Conservation (phyloP, 2,329 filamentous ascomycete genomes). For the Camillea tinctor region DNA sequence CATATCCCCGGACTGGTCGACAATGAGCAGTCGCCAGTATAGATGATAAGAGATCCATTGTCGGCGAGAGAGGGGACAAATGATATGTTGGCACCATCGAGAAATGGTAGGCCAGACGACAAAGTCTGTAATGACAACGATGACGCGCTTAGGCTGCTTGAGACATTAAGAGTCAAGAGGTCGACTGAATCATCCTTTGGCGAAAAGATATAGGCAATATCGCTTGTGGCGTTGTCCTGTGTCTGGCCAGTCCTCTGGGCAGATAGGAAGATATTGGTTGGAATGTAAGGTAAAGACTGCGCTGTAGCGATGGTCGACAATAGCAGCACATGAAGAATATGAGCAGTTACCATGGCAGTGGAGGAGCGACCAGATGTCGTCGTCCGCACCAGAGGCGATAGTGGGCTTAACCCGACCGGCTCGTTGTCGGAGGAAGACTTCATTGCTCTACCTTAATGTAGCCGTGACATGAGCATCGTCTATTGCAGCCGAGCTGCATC, state of each 20-base stretch:
- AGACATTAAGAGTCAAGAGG: slow-evolving; percentile 66
- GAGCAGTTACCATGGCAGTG: slow-evolving; percentile 17
- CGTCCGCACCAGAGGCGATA: slow-evolving; percentile 8
- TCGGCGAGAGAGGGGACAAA: slow-evolving; percentile 68
- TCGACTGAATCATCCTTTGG: slow-evolving; percentile 49
- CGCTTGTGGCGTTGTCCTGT: slow-evolving; percentile 34
- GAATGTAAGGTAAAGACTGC: slow-evolving; percentile 69
- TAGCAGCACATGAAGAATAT: slow-evolving; percentile 4
- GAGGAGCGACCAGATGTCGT: slow-evolving; percentile 24
- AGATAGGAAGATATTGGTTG: slow-evolving; percentile 68
- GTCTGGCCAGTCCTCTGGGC: slow-evolving; percentile 42
- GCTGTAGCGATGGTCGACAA: slow-evolving; percentile 31
- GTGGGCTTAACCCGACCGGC: slow-evolving; percentile 7
- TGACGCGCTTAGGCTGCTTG: slow-evolving; percentile 51
- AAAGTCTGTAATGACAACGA: slow-evolving; percentile 47
- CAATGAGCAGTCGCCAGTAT: slow-evolving; percentile 68
- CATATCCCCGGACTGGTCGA: slow-evolving; percentile 59
- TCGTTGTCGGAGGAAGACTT: slow-evolving; percentile 25
- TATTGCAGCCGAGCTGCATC: slow-evolving; percentile 11
- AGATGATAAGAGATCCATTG: slow-evolving; percentile 69
- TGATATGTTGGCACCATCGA: slow-evolving; percentile 49
- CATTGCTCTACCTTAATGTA: slow-evolving; percentile 23
- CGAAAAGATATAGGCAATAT: slow-evolving; percentile 69
- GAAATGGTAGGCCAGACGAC: slow-evolving; percentile 61
- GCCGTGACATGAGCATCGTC: slow-evolving; percentile 26